Evolutionary conservation across 2,329 filamentous ascomycete genomes (phyloP).

Genomic region (Arthrobotrys sphaeroides): DNA sequence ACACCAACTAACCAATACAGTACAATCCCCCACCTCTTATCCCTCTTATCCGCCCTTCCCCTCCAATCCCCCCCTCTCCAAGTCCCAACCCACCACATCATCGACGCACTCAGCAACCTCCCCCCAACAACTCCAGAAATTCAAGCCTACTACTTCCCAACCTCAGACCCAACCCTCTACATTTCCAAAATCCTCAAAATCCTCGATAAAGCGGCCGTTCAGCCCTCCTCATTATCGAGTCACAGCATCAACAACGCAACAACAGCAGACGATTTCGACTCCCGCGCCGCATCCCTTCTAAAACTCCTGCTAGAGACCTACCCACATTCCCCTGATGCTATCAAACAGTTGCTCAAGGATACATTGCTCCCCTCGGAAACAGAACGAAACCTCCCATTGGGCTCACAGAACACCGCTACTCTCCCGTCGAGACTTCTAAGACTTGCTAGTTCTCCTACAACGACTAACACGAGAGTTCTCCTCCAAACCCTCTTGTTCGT

Average conservation of each 20-base stretch:
- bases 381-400: slow-evolving; percentile 80
- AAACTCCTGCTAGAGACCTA: slow-evolving; percentile 77
- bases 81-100: slow-evolving; percentile 73
- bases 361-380: slow-evolving; percentile 76
- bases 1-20: slow-evolving; percentile 21
- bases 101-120: slow-evolving; percentile 85
- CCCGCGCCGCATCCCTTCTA: slow-evolving; percentile 75
- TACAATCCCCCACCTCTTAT: slow-evolving; percentile 74
- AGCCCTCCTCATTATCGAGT: too few species aligned
- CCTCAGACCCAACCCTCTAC: slow-evolving; percentile 63
- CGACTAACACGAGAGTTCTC: slow-evolving; percentile 76
- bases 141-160: slow-evolving; percentile 69
- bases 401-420: slow-evolving; percentile 70
- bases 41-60: slow-evolving; percentile 71
- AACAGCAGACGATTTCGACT: slow-evolving; percentile 72
- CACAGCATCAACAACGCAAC: neutral
- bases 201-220: slow-evolving; percentile 21
- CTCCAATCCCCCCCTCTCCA: slow-evolving; percentile 75
- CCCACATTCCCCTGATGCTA: slow-evolving; percentile 71
- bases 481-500: slow-evolving; percentile 86
- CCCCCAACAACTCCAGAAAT: slow-evolving; percentile 68
- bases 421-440: slow-evolving; percentile 80
- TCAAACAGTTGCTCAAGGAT: slow-evolving; percentile 71
- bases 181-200: slow-evolving; percentile 61
- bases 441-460: slow-evolving; percentile 76